phyloP scores from a whole-genome alignment of 352 stramenopile genomes.

The Phytophthora parvispora region DNA sequence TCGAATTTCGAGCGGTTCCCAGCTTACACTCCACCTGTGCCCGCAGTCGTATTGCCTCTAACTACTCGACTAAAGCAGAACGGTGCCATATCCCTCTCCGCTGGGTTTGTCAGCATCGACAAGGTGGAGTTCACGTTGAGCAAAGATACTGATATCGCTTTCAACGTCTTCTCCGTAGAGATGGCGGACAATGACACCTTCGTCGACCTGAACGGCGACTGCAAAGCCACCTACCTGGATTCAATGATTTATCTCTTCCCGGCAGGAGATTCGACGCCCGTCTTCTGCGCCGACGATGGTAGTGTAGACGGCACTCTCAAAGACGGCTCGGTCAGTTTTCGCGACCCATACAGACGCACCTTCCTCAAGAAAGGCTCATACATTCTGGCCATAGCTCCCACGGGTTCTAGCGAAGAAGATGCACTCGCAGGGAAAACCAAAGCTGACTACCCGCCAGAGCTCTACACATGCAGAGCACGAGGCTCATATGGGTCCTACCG shows the following conservation, averaged over 20 bases:
- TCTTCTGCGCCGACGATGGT: constrained; percentile 47
- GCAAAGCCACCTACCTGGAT: constrained; percentile 62
- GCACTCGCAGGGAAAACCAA: constrained; percentile 31
- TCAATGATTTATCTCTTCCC: constrained; percentile 63
- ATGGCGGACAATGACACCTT: constrained; percentile 61
- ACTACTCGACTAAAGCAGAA: constrained; percentile 27
- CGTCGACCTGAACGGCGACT: constrained; percentile 72
- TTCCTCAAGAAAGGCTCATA: constrained; percentile 59
- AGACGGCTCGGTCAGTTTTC: constrained; percentile 57
- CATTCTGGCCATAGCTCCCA: constrained; percentile 44
- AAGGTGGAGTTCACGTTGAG: constrained; percentile 57
- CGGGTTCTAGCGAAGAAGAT: constrained; percentile 26
- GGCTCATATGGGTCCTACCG: constrained; percentile 41
- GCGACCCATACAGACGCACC: constrained; percentile 52
- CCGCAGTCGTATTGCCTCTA: constrained; percentile 11
- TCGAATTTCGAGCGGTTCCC: constrained; percentile 49
- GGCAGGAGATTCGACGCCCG: constrained; percentile 24
- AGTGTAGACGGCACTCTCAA: constrained; percentile 15
- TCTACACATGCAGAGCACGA: constrained; percentile 32
- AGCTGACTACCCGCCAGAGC: constrained; percentile 28
- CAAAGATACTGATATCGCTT: constrained; percentile 41
- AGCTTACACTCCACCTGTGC: constrained; percentile 34
- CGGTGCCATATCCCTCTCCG: constrained; percentile 34
- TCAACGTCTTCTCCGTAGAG: constrained; percentile 69
- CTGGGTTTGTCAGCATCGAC: constrained; percentile 49